A percentile compares a stretch with the other conserved stretches of the same genome.
Evolutionary conservation across 768 basidiomycete species (phyloP).

Genomic region (Lactarius hengduanensis): DNA sequence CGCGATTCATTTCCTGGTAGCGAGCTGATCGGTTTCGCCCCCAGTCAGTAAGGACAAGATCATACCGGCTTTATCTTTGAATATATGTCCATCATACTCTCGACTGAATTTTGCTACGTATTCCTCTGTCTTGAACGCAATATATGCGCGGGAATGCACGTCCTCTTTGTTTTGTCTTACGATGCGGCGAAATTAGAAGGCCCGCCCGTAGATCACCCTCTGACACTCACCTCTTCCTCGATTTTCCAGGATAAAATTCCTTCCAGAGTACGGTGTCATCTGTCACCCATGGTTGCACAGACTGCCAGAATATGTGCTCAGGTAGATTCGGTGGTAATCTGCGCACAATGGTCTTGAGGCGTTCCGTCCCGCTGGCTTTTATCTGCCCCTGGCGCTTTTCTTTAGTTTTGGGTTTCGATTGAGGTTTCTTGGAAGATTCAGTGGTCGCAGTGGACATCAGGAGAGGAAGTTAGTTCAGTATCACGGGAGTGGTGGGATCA

Average conservation of each 20-base stretch:
- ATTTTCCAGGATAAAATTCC: slow-evolving; percentile 63
- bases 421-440: slow-evolving; percentile 29
- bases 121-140: slow-evolving; percentile 80
- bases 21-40: background rate
- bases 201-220: background rate
- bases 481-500: background rate
- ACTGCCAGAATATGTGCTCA: slow-evolving; percentile 91
- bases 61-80: slow-evolving; percentile 88
- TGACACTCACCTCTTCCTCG: slow-evolving; percentile 58
- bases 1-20: slow-evolving; percentile 77
- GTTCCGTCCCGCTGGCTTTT: slow-evolving; percentile 44
- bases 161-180: slow-evolving; percentile 79
- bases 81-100: slow-evolving; percentile 89
- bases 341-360: slow-evolving; percentile 85
- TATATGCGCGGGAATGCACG: slow-evolving; percentile 84
- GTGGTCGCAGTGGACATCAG: slow-evolving; percentile 24
- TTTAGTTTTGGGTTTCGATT: slow-evolving; percentile 36
- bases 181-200: background rate
- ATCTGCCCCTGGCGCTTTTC: slow-evolving; percentile 33
- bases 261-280: slow-evolving; percentile 72
- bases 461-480: background rate
- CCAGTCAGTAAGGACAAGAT: slow-evolving; percentile 1
- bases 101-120: slow-evolving; percentile 69
- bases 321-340: slow-evolving; percentile 90
- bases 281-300: slow-evolving; percentile 79